These are phyloP conservation scores for Candida silvicultrix DNA, from an alignment of 805 yeast genomes.

Conservation along the genomic window DNA sequence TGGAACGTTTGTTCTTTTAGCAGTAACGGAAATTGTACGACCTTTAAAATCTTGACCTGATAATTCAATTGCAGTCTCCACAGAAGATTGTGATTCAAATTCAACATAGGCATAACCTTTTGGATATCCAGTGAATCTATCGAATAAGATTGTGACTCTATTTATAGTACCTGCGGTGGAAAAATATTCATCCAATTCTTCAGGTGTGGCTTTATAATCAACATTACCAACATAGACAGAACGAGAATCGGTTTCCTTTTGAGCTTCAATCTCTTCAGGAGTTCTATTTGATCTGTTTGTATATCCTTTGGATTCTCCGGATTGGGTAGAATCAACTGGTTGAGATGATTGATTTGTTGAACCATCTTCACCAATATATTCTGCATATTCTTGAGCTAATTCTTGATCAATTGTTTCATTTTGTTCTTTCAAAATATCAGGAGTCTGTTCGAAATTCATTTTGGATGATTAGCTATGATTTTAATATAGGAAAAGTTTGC, in stretches of 20 bases:
- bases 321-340: not conserved
- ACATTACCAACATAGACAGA: slow-evolving; percentile 52
- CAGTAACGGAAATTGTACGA: slow-evolving; percentile 39
- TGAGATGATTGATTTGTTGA: not conserved
- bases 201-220: slow-evolving; percentile 42
- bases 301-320: not conserved
- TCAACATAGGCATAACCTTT: slow-evolving; percentile 64
- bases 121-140: slow-evolving; percentile 37
- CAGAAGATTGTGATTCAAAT: slow-evolving; percentile 38
- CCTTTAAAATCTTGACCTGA: slow-evolving; percentile 39
- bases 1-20: slow-evolving; percentile 50
- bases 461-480: too few species aligned
- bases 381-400: slow-evolving; percentile 5
- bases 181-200: slow-evolving; percentile 42
- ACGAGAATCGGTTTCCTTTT: slow-evolving; percentile 42
- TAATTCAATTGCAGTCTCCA: slow-evolving; percentile 38
- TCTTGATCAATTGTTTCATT: slow-evolving; percentile 4
- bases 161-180: slow-evolving; percentile 37
- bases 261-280: slow-evolving; percentile 25
- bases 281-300: slow-evolving; percentile 12
- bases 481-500: too few species aligned
- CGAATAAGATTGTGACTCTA: slow-evolving; percentile 46
- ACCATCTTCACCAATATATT: slow-evolving; percentile 3
- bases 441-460: not conserved
- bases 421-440: slow-evolving; percentile 4